These are phyloP conservation scores for Sicyos baderoa DNA, from an alignment of 306 rosid genomes.

Conservation along the genomic window DNA sequence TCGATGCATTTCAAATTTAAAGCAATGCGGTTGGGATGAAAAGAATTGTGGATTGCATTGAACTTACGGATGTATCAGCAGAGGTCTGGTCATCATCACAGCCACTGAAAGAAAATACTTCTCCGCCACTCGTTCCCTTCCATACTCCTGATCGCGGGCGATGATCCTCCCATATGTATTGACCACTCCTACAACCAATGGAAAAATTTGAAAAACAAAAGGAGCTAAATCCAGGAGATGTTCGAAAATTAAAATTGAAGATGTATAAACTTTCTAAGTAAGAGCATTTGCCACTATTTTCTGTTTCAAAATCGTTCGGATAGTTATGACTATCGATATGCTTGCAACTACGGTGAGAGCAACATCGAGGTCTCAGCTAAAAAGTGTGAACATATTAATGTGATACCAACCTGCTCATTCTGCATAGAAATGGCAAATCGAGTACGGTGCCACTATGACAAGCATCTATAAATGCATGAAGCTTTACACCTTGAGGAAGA, in stretches of 20 bases:
- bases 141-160: conserved; percentile 86
- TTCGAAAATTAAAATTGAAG: background rate
- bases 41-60: conserved; percentile 2
- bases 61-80: conserved; percentile 92
- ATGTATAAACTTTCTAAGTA: background rate
- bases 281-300: background rate
- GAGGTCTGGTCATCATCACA: conserved; percentile 91
- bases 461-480: conserved; percentile 91
- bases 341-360: background rate
- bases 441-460: conserved; percentile 95
- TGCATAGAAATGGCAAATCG: conserved; percentile 93
- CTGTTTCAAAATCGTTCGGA: background rate
- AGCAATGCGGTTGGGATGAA: background rate
- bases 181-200: conserved; percentile 52
- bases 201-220: background rate
- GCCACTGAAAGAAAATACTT: conserved; percentile 86
- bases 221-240: background rate
- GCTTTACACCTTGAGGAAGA: conserved; percentile 73
- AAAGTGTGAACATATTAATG: background rate
- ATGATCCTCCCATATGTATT: conserved; percentile 87
- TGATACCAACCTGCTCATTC: conserved; percentile 74
- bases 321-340: background rate
- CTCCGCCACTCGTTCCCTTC: conserved; percentile 96
- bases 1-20: conserved; percentile 1
- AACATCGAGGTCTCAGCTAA: background rate